Evolutionary conservation across 1,284 basidiomycete genomes (phyloP).

Genomic region (Ganoderma sp.): DNA sequence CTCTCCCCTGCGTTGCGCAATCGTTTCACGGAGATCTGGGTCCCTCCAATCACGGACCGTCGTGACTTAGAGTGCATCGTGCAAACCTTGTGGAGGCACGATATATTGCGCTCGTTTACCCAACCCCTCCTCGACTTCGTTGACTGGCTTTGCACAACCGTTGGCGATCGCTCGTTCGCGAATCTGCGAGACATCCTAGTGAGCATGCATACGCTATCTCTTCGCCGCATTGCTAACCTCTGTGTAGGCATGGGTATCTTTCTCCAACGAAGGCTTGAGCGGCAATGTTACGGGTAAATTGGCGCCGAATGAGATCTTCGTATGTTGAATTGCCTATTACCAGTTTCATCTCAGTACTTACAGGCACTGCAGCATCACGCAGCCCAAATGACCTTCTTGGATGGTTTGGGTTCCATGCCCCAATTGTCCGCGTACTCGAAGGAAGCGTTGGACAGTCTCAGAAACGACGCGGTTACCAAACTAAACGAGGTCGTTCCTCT

Average conservation of each 20-base stretch:
- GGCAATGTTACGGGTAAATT: constrained; percentile 46
- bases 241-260: constrained; percentile 89
- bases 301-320: constrained; percentile 65
- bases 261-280: constrained; percentile 73
- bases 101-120: constrained; percentile 66
- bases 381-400: constrained; percentile 85
- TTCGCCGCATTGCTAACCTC: constrained; percentile 4
- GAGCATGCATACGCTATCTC: constrained; percentile 40
- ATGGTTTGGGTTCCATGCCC: constrained; percentile 81
- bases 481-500: constrained; percentile 61
- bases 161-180: constrained; percentile 73
- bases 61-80: constrained; percentile 85
- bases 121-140: constrained; percentile 78
- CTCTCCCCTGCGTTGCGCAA: constrained; percentile 96
- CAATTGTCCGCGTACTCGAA: constrained; percentile 65
- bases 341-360: neutral
- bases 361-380: constrained; percentile 72
- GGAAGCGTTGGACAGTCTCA: constrained; percentile 55
- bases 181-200: constrained; percentile 92
- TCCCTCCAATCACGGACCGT: constrained; percentile 83
- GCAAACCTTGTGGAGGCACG: constrained; percentile 70
- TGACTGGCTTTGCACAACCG: constrained; percentile 75
- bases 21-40: constrained; percentile 99
- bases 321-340: constrained; percentile 51
- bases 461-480: constrained; percentile 52